Evolutionary conservation across 139 green algal genomes (phyloP), one percentile per base, ranked within the genome.

Genomic region (Marvania coccoides): DNA sequence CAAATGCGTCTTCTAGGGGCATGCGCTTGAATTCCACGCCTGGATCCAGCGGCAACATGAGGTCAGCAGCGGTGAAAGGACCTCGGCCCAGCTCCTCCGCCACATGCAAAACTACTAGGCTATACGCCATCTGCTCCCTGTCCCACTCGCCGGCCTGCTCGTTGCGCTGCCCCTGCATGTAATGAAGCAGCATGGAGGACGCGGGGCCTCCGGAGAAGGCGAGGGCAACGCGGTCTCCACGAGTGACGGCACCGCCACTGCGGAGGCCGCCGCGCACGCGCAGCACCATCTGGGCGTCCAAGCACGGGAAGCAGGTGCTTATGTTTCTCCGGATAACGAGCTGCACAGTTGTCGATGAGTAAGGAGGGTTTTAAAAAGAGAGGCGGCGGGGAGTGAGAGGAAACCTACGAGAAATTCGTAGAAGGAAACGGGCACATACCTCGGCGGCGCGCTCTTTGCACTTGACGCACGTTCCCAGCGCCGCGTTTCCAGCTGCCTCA

Each of bases 161-260:
- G 47, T 69, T 70, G 66, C 77, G 74, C 61, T 90, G 73, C 14
- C 69, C 36, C 13, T 81, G 5, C 0, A 87, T 34, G 24, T 72
- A 71, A 19, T 59, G 45, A 0, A 91, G 70, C 45, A 88, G 63
- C 3, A 75, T 63, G 4, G 68, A 10, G 0, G 78, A 87, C 13
- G 45, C 65, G 7, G 54, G 40, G 12, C 82, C 81, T 38, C 85
- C 85, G 8, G 84, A 92, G 2, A 90, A 54, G 1, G 75, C 78
- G 3, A 90, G 30, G 6, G 82, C 61, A 4, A 85, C 63, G 7
- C 51, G 57, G 56, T 92, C 82, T 0, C 63, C 36, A 3, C 63
- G 57, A 3, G 33, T 53, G 4, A 90, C 37, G 3, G 81, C 55
- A 42, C 64, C 64, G 30, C 66, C 31, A 2, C 34, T 45, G 6